A percentile compares a stretch with the other conserved stretches of the same genome.
Evolutionary conservation across 1,139 yeast genomes (phyloP).

Genomic region (Yamadazyma aaseri): DNA sequence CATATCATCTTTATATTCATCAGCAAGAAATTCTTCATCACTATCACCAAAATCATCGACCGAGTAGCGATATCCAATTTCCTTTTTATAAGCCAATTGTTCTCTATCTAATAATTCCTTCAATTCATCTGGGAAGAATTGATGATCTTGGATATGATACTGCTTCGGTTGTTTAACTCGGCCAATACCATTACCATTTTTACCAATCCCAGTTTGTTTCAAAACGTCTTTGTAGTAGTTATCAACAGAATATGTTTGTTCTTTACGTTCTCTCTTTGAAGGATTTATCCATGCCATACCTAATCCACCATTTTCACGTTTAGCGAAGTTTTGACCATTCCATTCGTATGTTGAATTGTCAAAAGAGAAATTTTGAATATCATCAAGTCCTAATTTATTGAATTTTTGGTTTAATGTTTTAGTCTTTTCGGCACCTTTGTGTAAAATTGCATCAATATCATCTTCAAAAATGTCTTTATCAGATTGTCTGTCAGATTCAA

Average conservation of each 20-base stretch:
- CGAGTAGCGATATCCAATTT: constrained; percentile 68
- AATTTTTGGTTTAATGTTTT: constrained; percentile 73
- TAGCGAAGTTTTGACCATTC: constrained; percentile 94
- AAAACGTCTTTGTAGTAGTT: constrained; percentile 82
- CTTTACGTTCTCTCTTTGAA: constrained; percentile 85
- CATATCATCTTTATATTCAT: constrained; percentile 39
- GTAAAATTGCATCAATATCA: constrained; percentile 78
- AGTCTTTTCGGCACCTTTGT: constrained; percentile 80
- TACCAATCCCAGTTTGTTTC: constrained; percentile 25
- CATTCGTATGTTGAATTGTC: constrained; percentile 93
- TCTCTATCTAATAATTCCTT: constrained; percentile 72
- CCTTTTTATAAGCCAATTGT: constrained; percentile 71
- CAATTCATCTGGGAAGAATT: constrained; percentile 73
- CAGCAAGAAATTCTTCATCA: constrained; percentile 57
- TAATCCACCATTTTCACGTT: constrained; percentile 45
- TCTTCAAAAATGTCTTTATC: constrained; percentile 48
- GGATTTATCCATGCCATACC: constrained; percentile 81
- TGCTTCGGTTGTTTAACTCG: constrained; percentile 69
- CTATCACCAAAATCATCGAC: constrained; percentile 51
- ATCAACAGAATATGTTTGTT: constrained; percentile 83
- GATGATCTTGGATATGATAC: constrained; percentile 79
- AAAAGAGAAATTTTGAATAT: constrained; percentile 82
- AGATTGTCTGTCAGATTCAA: constrained; percentile 43
- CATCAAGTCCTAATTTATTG: constrained; percentile 84
- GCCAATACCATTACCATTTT: constrained; percentile 27